Conservation (phyloP, 2,329 filamentous ascomycete genomes). For the Aspergillus uvarum region DNA sequence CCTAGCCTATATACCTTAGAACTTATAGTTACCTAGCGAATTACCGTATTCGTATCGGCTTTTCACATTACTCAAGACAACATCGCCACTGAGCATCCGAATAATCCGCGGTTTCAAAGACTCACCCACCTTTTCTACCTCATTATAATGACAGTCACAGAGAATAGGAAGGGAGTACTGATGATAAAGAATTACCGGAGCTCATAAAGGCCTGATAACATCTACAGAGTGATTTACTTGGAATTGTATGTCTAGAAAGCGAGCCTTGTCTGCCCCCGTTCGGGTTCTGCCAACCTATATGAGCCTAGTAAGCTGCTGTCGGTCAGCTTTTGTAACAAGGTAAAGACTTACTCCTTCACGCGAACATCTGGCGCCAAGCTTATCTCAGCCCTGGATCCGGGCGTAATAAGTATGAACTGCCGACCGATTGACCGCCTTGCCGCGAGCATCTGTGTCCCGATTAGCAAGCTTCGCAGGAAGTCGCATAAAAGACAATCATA, state of each 20-base stretch:
- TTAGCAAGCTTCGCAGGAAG: not conserved
- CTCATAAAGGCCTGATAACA: not conserved
- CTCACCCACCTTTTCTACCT: too few relatives aligned
- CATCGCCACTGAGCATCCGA: too few relatives aligned
- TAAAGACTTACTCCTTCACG: conserved; percentile 42
- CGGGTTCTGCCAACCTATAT: conserved; percentile 44
- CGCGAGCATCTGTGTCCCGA: conserved; percentile 65
- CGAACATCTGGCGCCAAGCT: conserved; percentile 45
- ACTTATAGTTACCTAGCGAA: too few relatives aligned
- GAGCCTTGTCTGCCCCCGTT: conserved; percentile 45
- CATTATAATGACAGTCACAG: too few relatives aligned
- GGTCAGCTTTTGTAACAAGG: not conserved
- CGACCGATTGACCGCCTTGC: conserved; percentile 83
- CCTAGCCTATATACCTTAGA: too few relatives aligned
- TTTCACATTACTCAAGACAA: too few relatives aligned
- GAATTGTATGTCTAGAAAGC: conserved; percentile 26
- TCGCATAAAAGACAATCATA: conserved; percentile 46
- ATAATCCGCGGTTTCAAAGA: too few relatives aligned
- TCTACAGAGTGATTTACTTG: not conserved
- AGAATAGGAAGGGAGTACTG: too few relatives aligned
- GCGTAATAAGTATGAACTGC: conserved; percentile 95
- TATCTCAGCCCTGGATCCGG: conserved; percentile 69
- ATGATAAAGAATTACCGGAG: too few relatives aligned
- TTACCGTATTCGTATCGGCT: too few relatives aligned
- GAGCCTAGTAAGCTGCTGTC: not conserved